These are phyloP conservation scores for Dujonia santamariae DNA, from an alignment of 1,139 yeast species.

Conservation along the genomic window DNA sequence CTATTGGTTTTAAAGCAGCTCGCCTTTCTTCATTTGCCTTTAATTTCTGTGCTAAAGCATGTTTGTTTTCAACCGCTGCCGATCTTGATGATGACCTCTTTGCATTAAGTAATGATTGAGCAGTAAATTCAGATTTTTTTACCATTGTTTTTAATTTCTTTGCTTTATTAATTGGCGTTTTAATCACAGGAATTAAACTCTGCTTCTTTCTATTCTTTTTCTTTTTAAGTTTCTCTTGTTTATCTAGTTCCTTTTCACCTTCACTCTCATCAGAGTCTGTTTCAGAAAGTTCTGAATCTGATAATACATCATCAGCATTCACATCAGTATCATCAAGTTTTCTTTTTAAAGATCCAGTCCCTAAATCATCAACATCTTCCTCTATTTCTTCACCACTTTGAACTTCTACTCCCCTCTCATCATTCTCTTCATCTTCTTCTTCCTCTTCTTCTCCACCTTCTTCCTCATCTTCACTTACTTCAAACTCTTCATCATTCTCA, in stretches of 20 bases:
- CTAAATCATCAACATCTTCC: constrained; percentile 14
- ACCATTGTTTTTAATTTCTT: constrained; percentile 2
- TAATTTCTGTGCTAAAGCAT: constrained; percentile 72
- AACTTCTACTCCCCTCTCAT: constrained; percentile 20
- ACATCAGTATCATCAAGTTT: constrained; percentile 15
- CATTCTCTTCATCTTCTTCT: constrained; percentile 17
- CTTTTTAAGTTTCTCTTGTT: constrained; percentile 44
- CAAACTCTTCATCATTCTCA: constrained; percentile 78
- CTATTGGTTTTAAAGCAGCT: constrained; percentile 45
- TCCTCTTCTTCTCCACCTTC: constrained; percentile 19
- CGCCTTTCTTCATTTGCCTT: constrained; percentile 69
- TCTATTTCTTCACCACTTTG: constrained; percentile 14
- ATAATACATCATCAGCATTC: constrained; percentile 43
- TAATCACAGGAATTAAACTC: constrained; percentile 45
- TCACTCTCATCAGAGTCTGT: constrained; percentile 58
- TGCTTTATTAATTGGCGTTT: constrained; percentile 23
- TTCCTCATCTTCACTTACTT: constrained; percentile 37
- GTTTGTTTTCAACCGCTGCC: constrained; percentile 75
- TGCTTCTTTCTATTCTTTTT: constrained; percentile 37
- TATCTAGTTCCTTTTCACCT: constrained; percentile 64
- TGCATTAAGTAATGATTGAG: constrained; percentile 46
- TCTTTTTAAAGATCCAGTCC: constrained; percentile 4
- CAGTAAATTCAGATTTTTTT: constrained; percentile 20
- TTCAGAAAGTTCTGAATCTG: constrained; percentile 52
- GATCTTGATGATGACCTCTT: constrained; percentile 78